Base-by-base conservation (phyloP, 2,329 filamentous ascomycete species). In the Epichloe festucae region DNA sequence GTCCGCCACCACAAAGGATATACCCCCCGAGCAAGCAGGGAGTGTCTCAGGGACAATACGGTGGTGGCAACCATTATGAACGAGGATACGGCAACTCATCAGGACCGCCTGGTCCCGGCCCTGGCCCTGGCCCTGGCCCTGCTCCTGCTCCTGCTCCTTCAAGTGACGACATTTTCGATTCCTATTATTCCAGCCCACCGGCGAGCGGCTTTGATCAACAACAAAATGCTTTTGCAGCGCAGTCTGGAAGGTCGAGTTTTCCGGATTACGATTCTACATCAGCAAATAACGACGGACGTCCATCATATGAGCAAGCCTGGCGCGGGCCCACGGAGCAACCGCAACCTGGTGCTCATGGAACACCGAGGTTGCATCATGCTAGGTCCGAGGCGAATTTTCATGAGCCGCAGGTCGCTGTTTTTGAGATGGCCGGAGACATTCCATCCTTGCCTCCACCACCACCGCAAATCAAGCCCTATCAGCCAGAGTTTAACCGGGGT, bases 351-450 rank as follows among this genome's bases (percentile, higher is more conserved):
- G 75, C 67, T 51, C 77, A 67, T 58, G 74, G 70, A 61, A 73
- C 68, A 39, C 76, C 74, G 21, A 74, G 78, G 57, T 64, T 83
- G 48, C 77, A 72, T 53, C 75, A 77, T 54, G 79, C 81, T 15
- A 82, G 82, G 56, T 87, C 83, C 11, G 83, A 87, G 60, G 82
- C 83, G 34, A 78, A 85, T 60, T 67, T 85, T 53, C 73, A 78
- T 38, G 75, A 81, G 57, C 75, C 77, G 3, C 80, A 86, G 58
- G 73, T 79, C 2, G 85, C 85, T 8, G 75, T 86, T 1, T 89
- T 89, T 57, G 87, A 89, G 60, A 84, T 90, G 76, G 81, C 79
- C 2, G 75, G 71, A 27, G 82, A 87, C 58, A 72, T 74, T 19
- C 79, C 79, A 21, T 70, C 73, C 3, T 66, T 82, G 34, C 81